Conservation (phyloP, 495 filamentous ascomycete genomes). For the Acidiella bohemica region DNA sequence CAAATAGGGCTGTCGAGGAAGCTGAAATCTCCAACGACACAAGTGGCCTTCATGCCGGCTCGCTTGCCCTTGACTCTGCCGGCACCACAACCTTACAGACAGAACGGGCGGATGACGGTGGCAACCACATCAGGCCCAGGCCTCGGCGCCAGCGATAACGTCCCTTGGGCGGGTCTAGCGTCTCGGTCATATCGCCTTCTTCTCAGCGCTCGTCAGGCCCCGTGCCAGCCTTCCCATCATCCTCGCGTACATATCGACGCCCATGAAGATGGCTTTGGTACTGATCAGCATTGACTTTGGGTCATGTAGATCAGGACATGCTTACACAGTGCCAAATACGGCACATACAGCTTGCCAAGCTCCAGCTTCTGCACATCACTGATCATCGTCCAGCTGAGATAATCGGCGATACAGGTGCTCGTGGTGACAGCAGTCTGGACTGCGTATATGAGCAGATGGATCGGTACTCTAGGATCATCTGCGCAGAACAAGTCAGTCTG, state of each 20-base stretch:
- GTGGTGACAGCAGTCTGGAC: conserved; percentile 61
- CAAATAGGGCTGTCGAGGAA: too few species aligned
- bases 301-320: conserved; percentile 14
- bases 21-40: too few species aligned
- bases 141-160: too few species aligned
- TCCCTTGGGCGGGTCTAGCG: too few species aligned
- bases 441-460: conserved; percentile 57
- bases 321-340: conserved; percentile 62
- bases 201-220: conserved; percentile 1
- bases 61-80: too few species aligned
- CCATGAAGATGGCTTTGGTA: conserved; percentile 40
- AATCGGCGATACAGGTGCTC: conserved; percentile 49
- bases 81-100: too few species aligned
- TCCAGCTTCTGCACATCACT: conserved; percentile 38
- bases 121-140: too few species aligned
- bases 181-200: conserved; percentile 3
- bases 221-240: conserved; percentile 17
- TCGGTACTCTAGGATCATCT: conserved; percentile 47
- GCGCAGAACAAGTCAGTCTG: neutral
- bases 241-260: conserved; percentile 40
- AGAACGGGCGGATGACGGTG: too few species aligned
- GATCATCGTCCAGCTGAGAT: conserved; percentile 30
- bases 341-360: conserved; percentile 50
- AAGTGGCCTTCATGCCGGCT: too few species aligned
- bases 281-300: neutral